Evolutionary conservation across 768 basidiomycete genomes (phyloP).

Genomic region (Russula dissimulans): DNA sequence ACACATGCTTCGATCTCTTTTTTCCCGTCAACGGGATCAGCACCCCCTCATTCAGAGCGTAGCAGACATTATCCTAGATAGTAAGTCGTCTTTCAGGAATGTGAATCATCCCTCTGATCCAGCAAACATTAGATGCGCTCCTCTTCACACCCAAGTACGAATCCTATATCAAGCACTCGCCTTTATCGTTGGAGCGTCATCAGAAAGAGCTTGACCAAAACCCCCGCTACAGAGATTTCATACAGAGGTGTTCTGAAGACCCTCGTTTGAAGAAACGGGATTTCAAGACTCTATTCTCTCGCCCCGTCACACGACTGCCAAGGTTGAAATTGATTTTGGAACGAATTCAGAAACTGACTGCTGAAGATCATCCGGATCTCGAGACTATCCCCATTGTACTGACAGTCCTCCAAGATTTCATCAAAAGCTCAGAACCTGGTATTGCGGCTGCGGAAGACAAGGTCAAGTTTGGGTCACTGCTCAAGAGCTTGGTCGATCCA

Average conservation of each 20-base stretch:
- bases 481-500: slow-evolving; percentile 64
- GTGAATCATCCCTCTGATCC: background rate
- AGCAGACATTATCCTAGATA: slow-evolving; percentile 77
- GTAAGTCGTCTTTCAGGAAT: slow-evolving; percentile 31
- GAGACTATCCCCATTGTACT: slow-evolving; percentile 69
- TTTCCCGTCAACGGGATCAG: slow-evolving; percentile 73
- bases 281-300: slow-evolving; percentile 70
- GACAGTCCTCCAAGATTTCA: slow-evolving; percentile 54
- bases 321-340: slow-evolving; percentile 68
- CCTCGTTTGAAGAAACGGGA: slow-evolving; percentile 67
- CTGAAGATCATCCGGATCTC: slow-evolving; percentile 65
- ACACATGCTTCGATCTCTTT: slow-evolving; percentile 61
- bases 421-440: slow-evolving; percentile 84
- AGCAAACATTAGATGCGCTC: slow-evolving; percentile 23
- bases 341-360: slow-evolving; percentile 56
- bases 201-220: slow-evolving; percentile 68
- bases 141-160: slow-evolving; percentile 62
- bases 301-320: slow-evolving; percentile 84
- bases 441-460: slow-evolving; percentile 87
- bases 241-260: slow-evolving; percentile 52
- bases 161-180: slow-evolving; percentile 80
- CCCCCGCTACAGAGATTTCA: slow-evolving; percentile 54
- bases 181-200: slow-evolving; percentile 74
- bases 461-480: slow-evolving; percentile 78
- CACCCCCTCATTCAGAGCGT: slow-evolving; percentile 77